Conservation (phyloP, 2,329 filamentous ascomycete species). For the Trichoderma citrinoviride region DNA sequence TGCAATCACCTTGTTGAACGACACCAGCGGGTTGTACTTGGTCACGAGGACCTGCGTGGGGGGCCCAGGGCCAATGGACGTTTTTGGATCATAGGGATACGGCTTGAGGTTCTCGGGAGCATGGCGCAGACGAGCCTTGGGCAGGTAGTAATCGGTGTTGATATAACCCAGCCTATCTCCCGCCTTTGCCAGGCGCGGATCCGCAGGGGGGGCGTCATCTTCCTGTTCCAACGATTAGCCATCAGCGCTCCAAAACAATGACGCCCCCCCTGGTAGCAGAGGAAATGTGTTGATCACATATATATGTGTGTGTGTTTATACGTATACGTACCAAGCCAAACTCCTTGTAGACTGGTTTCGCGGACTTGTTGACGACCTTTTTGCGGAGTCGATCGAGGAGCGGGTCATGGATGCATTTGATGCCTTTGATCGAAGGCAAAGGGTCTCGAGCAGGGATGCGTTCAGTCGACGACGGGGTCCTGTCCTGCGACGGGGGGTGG, state of each 20-base stretch:
- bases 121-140: conserved; percentile 67
- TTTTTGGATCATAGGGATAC: conserved; percentile 76
- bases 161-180: conserved; percentile 65
- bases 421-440: conserved; percentile 51
- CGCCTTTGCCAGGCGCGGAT: conserved; percentile 72
- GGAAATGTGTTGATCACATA: conserved; percentile 40
- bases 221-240: conserved; percentile 66
- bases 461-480: conserved; percentile 33
- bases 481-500: conserved; percentile 36
- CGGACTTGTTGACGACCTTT: conserved; percentile 53
- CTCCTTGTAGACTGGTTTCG: conserved; percentile 61
- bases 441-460: conserved; percentile 59
- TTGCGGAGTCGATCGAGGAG: conserved; percentile 50
- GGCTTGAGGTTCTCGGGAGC: conserved; percentile 77
- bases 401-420: conserved; percentile 62
- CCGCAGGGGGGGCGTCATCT: conserved; percentile 74
- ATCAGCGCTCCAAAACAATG: conserved; percentile 52
- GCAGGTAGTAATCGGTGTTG: conserved; percentile 66
- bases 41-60: conserved; percentile 88
- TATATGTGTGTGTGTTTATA: too few species aligned
- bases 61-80: conserved; percentile 83
- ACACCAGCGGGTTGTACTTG: conserved; percentile 90
- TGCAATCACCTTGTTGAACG: conserved; percentile 72
- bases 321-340: conserved; percentile 64
- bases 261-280: conserved; percentile 53